phyloP scores from a whole-genome alignment of 1,284 basidiomycete genomes.

The Malassezia japonica region DNA sequence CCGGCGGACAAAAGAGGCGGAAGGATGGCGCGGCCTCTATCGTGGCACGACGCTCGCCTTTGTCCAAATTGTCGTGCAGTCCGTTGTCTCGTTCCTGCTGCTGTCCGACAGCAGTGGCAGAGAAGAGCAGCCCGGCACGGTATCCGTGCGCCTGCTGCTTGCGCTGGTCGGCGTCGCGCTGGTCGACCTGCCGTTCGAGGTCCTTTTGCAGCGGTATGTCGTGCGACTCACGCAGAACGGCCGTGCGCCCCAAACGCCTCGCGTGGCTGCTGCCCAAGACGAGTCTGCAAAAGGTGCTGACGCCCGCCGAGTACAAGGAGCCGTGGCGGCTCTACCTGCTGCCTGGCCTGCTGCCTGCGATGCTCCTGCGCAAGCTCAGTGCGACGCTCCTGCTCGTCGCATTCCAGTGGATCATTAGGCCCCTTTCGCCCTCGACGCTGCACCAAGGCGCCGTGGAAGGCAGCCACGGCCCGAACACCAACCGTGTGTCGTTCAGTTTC shows the following conservation, averaged over 20 bases:
- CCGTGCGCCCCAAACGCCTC: slow-evolving; percentile 35
- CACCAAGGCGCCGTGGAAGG: background rate
- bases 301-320: slow-evolving; percentile 28
- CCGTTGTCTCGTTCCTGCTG: slow-evolving; percentile 5
- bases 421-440: background rate
- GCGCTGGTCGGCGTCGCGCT: slow-evolving; percentile 25
- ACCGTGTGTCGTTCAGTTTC: background rate
- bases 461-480: background rate
- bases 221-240: slow-evolving; percentile 16
- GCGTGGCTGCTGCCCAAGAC: slow-evolving; percentile 19
- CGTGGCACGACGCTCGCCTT: slow-evolving; percentile 23
- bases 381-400: background rate
- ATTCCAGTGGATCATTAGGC: background rate
- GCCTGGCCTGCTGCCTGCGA: slow-evolving; percentile 29
- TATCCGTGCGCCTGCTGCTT: background rate
- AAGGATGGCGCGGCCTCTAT: slow-evolving; percentile 42
- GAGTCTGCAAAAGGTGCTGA: slow-evolving; percentile 32
- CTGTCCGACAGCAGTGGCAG: no score
- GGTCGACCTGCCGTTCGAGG: slow-evolving; percentile 33
- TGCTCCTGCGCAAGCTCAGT: slow-evolving; percentile 19
- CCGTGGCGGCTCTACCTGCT: slow-evolving; percentile 40
- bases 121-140: background rate
- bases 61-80: background rate
- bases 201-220: slow-evolving; percentile 28
- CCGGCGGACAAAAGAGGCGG: background rate